Conservation (phyloP, 2,329 filamentous ascomycete genomes). For the Fragosphaeria purpurea region DNA sequence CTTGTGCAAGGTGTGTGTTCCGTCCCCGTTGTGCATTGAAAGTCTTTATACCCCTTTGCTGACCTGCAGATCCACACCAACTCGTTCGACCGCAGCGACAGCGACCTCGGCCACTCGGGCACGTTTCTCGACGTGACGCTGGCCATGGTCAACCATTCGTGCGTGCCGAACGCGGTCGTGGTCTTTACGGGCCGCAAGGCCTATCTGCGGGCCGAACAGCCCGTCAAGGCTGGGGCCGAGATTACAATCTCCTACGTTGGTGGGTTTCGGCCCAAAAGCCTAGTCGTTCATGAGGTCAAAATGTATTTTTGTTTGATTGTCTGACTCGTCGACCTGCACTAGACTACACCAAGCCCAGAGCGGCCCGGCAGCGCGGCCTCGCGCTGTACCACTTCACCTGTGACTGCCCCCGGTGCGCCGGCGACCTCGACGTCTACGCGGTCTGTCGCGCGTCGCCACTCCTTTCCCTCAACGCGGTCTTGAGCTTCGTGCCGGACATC, state of each 20-base stretch:
- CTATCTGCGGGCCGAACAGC: constrained; percentile 37
- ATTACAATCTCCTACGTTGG: constrained; percentile 54
- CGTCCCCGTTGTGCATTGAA: background rate
- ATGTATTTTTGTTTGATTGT: too few species aligned
- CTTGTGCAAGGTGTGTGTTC: constrained; percentile 42
- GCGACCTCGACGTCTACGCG: constrained; percentile 45
- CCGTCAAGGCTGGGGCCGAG: constrained; percentile 43
- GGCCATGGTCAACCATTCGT: constrained; percentile 55
- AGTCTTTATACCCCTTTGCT: background rate
- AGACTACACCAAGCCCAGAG: constrained; percentile 39
- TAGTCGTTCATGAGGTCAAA: too few species aligned
- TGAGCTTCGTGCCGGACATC: constrained; percentile 35
- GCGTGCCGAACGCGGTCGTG: constrained; percentile 49
- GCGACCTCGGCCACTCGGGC: constrained; percentile 41
- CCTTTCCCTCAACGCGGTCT: constrained; percentile 30
- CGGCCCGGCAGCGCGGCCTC: constrained; percentile 32
- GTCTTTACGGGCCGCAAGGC: constrained; percentile 43
- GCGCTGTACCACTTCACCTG: constrained; percentile 44
- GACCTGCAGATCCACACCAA: constrained; percentile 46
- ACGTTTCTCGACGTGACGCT: constrained; percentile 46
- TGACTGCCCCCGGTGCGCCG: constrained; percentile 36
- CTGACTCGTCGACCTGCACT: background rate
- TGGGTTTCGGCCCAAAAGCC: constrained; percentile 17
- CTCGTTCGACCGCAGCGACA: constrained; percentile 46
- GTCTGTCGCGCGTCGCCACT: constrained; percentile 32